Conservation (phyloP, 129 eudicot genomes). For the Helianthus tuberosus region DNA sequence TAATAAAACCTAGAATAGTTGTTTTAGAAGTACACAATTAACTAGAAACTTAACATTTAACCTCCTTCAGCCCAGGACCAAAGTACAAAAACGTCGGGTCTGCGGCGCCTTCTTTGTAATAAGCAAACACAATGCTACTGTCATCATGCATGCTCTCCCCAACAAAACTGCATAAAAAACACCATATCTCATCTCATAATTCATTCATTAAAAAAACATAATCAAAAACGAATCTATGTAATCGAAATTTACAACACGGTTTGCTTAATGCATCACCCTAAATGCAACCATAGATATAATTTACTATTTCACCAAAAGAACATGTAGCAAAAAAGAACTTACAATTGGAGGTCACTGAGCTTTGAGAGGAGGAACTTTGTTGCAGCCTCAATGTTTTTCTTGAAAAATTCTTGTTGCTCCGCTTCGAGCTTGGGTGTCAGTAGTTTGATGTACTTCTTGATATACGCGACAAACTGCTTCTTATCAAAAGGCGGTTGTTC, state of each 20-base stretch:
- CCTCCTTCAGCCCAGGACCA: slow-evolving; percentile 59
- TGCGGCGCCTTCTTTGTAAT: slow-evolving; percentile 61
- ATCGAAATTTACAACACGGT: background rate
- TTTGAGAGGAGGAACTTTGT: slow-evolving; percentile 66
- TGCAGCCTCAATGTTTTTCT: slow-evolving; percentile 65
- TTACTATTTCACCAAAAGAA: background rate
- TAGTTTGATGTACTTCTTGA: slow-evolving; percentile 71
- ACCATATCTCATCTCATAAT: too few species aligned
- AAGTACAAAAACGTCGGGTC: slow-evolving; percentile 65
- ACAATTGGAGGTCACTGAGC: slow-evolving; percentile 82
- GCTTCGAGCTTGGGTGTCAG: slow-evolving; percentile 64
- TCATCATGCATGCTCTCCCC: slow-evolving; percentile 77
- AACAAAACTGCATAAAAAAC: slow-evolving; percentile 48
- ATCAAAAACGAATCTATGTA: background rate
- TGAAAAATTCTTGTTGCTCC: slow-evolving; percentile 57
- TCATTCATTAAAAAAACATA: background rate
- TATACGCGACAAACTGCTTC: slow-evolving; percentile 64
- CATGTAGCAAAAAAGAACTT: slow-evolving; percentile 32
- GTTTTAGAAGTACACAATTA: slow-evolving; percentile 16
- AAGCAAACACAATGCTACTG: slow-evolving; percentile 55
- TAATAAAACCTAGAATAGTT: slow-evolving; percentile 7
- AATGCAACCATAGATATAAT: background rate
- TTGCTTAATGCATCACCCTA: too few species aligned
- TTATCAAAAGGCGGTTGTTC: slow-evolving; percentile 92
- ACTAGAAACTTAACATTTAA: slow-evolving; percentile 46